These are phyloP conservation scores for Zymoseptoria pseudotritici DNA, from an alignment of 2,329 filamentous ascomycete genomes.

Conservation along the genomic window DNA sequence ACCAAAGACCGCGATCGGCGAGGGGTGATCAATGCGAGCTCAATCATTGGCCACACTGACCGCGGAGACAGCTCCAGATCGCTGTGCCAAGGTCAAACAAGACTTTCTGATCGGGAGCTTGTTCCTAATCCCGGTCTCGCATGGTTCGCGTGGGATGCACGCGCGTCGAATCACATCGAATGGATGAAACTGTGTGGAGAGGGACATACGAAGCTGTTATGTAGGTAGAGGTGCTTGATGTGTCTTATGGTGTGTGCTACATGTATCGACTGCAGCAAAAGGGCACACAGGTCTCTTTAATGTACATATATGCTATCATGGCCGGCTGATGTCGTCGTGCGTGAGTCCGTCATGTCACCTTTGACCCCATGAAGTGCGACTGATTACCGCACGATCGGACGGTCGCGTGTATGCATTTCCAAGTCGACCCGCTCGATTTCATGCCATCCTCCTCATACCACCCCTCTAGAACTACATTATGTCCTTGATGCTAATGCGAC, in stretches of 20 bases:
- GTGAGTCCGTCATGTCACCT: not conserved
- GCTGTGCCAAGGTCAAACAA: not conserved
- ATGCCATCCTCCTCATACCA: not conserved
- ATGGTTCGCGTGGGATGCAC: too few species aligned
- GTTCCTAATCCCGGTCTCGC: not conserved
- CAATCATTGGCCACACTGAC: not conserved
- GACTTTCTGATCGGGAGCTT: not conserved
- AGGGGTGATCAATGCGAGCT: not conserved
- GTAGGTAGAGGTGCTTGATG: too few species aligned
- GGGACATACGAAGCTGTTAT: too few species aligned
- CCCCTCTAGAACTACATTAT: conserved; percentile 25
- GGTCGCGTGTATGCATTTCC: not conserved
- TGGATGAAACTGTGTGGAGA: too few species aligned
- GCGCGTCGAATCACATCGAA: too few species aligned
- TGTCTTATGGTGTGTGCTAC: too few species aligned
- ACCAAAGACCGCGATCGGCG: not conserved
- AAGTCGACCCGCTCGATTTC: not conserved
- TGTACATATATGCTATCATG: not conserved
- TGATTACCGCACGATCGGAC: too few species aligned
- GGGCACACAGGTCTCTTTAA: not conserved
- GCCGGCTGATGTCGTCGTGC: too few species aligned
- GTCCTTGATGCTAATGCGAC: conserved; percentile 32
- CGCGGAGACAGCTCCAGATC: not conserved
- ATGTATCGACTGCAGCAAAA: too few species aligned
- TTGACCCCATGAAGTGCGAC: too few species aligned